Evolutionary conservation across 2,329 filamentous ascomycete genomes (phyloP).

Genomic region (Penicillium sumatraense): DNA sequence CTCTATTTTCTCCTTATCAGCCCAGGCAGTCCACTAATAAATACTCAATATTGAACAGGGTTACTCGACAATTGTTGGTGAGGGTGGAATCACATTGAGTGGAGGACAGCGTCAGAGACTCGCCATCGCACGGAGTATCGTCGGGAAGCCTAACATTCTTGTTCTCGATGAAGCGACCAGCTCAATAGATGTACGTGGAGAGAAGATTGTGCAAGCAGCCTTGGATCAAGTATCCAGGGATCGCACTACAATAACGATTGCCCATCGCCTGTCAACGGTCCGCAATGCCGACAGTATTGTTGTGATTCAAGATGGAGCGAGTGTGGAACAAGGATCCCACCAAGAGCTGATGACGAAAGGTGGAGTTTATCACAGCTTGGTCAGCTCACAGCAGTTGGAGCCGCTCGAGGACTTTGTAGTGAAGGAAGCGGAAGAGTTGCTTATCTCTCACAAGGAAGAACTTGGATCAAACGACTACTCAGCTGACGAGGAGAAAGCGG

Average conservation of each 20-base stretch:
- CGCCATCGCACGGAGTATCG: slow-evolving; percentile 80
- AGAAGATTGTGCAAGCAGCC: slow-evolving; percentile 85
- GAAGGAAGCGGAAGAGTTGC: not conserved
- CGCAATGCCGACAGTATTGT: slow-evolving; percentile 79
- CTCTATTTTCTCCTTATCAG: no score
- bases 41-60: slow-evolving; percentile 40
- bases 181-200: slow-evolving; percentile 82
- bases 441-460: no score
- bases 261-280: slow-evolving; percentile 73
- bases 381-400: not conserved
- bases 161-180: slow-evolving; percentile 88
- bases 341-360: slow-evolving; percentile 59
- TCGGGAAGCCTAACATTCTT: slow-evolving; percentile 81
- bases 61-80: slow-evolving; percentile 76
- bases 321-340: slow-evolving; percentile 77
- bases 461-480: no score
- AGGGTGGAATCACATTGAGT: slow-evolving; percentile 77
- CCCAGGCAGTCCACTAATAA: no score
- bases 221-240: slow-evolving; percentile 71
- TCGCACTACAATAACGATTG: slow-evolving; percentile 84
- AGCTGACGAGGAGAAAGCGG: no score
- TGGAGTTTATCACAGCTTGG: not conserved
- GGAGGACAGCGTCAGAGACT: slow-evolving; percentile 95
- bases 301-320: slow-evolving; percentile 71
- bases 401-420: not conserved